Percentiles rank a stretch among this genome's conserved stretches.
These are phyloP conservation scores for Arthrinium phaeospermum DNA, from an alignment of 2,329 filamentous ascomycete species.

Conservation along the genomic window DNA sequence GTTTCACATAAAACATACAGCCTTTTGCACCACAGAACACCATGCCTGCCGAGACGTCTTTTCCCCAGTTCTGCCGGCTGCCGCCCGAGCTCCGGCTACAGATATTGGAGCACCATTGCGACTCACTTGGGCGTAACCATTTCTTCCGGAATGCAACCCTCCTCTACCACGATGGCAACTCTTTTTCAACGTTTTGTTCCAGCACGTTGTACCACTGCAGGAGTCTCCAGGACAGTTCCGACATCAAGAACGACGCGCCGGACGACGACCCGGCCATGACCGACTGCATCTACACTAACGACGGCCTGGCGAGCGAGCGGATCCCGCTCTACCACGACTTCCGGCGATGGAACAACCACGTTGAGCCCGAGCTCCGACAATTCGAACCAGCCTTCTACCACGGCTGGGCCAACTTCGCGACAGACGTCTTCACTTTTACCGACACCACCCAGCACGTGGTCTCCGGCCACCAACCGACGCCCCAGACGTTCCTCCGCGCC, in stretches of 20 bases:
- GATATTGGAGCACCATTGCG: not conserved
- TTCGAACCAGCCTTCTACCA: not conserved
- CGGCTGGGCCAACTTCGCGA: not conserved
- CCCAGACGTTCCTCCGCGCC: not conserved
- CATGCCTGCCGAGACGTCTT: not conserved
- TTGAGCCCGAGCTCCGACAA: too few species aligned
- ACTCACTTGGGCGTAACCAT: not conserved
- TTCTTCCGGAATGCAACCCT: not conserved
- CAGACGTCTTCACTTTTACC: not conserved
- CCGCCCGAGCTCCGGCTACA: not conserved
- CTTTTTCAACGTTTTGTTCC: rapidly evolving
- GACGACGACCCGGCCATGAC: not conserved
- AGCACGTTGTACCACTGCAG: too few species aligned
- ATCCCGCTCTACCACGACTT: not conserved
- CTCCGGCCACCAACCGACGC: not conserved
- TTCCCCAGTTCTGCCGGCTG: not conserved
- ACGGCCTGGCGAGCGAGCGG: not conserved
- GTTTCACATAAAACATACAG: too few species aligned
- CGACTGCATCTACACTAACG: not conserved
- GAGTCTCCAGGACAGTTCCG: not conserved
- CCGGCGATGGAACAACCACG: not conserved
- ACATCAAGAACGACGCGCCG: too few species aligned
- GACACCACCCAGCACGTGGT: rapidly evolving
- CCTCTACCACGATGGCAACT: too few species aligned
- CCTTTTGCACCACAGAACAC: not conserved